These are phyloP conservation scores for Fusarium keratoplasticum DNA, from an alignment of 2,329 filamentous ascomycete species.

Conservation along the genomic window DNA sequence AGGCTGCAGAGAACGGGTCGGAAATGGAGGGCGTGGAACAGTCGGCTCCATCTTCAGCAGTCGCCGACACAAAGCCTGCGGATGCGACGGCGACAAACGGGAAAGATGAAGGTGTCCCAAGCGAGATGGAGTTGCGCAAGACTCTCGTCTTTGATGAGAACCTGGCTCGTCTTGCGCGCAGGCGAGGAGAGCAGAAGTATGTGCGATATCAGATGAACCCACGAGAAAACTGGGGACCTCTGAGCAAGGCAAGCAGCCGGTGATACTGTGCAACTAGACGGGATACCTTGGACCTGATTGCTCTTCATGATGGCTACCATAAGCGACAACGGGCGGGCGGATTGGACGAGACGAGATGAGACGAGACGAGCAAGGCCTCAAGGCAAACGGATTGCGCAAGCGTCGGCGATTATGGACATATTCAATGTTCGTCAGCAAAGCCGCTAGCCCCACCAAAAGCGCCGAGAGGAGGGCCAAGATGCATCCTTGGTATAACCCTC, in stretches of 20 bases:
- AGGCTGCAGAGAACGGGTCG: slow-evolving; percentile 40
- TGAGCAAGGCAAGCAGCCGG: slow-evolving; percentile 69
- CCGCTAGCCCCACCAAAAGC: slow-evolving; percentile 30
- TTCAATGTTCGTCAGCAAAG: slow-evolving; percentile 28
- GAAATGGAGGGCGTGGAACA: slow-evolving; percentile 56
- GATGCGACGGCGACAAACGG: slow-evolving; percentile 32
- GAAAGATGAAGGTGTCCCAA: slow-evolving; percentile 29
- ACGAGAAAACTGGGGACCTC: slow-evolving; percentile 91
- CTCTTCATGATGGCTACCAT: background rate
- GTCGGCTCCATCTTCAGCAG: slow-evolving; percentile 11
- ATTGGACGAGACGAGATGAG: background rate
- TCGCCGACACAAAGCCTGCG: background rate
- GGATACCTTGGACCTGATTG: background rate
- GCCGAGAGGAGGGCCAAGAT: slow-evolving; percentile 12
- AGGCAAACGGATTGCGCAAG: slow-evolving; percentile 14
- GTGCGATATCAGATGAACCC: slow-evolving; percentile 93
- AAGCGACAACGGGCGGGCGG: background rate
- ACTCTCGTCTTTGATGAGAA: slow-evolving; percentile 79
- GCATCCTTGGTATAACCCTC: background rate
- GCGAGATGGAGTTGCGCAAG: slow-evolving; percentile 63
- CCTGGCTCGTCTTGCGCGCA: slow-evolving; percentile 77
- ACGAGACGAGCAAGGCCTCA: background rate
- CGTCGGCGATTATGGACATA: slow-evolving; percentile 1
- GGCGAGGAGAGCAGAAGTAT: slow-evolving; percentile 75
- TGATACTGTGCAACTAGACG: slow-evolving; percentile 17